These are phyloP conservation scores for Ophiostoma quercus DNA, from an alignment of 2,329 filamentous ascomycete species.

Conservation along the genomic window DNA sequence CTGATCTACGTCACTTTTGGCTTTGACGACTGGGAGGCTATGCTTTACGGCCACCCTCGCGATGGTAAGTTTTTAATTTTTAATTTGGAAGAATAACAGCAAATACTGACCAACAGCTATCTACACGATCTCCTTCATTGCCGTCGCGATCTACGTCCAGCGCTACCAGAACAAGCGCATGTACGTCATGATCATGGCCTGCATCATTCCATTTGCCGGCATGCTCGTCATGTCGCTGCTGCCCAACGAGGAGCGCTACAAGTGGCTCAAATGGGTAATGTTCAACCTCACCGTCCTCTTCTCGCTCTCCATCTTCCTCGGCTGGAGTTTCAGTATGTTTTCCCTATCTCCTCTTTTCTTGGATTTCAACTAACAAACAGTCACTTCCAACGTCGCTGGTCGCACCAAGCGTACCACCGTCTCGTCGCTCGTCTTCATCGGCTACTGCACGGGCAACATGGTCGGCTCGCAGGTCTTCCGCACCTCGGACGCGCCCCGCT, in stretches of 20 bases:
- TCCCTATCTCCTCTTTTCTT: not conserved
- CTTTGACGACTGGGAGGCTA: not conserved
- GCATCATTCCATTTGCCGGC: not conserved
- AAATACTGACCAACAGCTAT: not conserved
- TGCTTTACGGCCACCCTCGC: not conserved
- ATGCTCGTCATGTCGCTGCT: not conserved
- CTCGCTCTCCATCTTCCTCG: not conserved
- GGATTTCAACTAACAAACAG: not conserved
- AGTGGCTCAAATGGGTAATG: not conserved
- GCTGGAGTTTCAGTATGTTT: not conserved
- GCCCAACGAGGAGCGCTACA: not conserved
- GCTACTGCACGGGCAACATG: not conserved
- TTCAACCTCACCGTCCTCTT: not conserved
- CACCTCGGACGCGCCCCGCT: not conserved
- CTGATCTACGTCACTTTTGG: not conserved
- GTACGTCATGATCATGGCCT: slow-evolving; percentile 1
- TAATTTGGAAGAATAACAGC: too few relatives aligned
- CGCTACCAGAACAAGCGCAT: not conserved
- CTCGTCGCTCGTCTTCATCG: not conserved
- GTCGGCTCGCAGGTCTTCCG: slow-evolving; percentile 6
- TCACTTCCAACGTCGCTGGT: not conserved
- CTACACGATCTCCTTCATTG: not conserved
- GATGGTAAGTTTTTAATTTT: not conserved
- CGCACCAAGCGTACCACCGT: not conserved
- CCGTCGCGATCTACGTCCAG: not conserved